These are phyloP conservation scores for Dichotomopilus funicola DNA, from an alignment of 2,329 filamentous ascomycete genomes.

Conservation along the genomic window DNA sequence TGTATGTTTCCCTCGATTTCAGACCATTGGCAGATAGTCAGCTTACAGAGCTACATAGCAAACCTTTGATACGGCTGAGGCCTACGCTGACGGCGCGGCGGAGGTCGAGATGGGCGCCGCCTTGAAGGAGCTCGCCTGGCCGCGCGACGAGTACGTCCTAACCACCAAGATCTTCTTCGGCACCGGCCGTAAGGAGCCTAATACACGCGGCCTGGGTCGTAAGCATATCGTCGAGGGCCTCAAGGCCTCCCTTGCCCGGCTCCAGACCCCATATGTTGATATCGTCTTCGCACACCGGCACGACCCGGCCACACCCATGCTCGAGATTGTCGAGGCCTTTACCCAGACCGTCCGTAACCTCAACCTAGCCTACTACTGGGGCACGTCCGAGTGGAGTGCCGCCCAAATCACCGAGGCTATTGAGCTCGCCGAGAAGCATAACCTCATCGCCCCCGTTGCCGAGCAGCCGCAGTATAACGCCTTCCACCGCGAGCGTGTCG, in stretches of 20 bases:
- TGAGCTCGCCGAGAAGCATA: slow-evolving; percentile 47
- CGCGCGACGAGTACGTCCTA: slow-evolving; percentile 47
- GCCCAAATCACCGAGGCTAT: slow-evolving; percentile 54
- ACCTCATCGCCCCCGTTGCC: slow-evolving; percentile 47
- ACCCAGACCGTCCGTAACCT: slow-evolving; percentile 41
- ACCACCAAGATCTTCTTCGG: slow-evolving; percentile 47
- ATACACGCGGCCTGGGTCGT: slow-evolving; percentile 41
- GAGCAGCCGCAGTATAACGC: slow-evolving; percentile 54
- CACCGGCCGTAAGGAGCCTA: slow-evolving; percentile 52
- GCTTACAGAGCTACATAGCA: slow-evolving; percentile 22
- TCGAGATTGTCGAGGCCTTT: slow-evolving; percentile 52
- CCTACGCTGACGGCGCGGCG: slow-evolving; percentile 41
- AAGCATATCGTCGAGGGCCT: slow-evolving; percentile 51
- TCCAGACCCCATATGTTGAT: slow-evolving; percentile 59
- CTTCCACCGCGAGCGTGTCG: slow-evolving; percentile 55
- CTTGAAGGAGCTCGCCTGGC: slow-evolving; percentile 46
- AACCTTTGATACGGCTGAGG: slow-evolving; percentile 49
- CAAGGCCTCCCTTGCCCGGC: slow-evolving; percentile 49
- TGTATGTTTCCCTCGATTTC: slow-evolving; percentile 23
- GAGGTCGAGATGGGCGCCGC: slow-evolving; percentile 47
- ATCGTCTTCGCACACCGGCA: slow-evolving; percentile 56
- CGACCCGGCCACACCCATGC: slow-evolving; percentile 51
- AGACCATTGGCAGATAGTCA: too few species aligned
- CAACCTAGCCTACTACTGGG: slow-evolving; percentile 58
- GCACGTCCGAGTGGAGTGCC: slow-evolving; percentile 55